These are phyloP conservation scores for Penicillium egyptiacum DNA, from an alignment of 495 filamentous ascomycete species.

Conservation along the genomic window DNA sequence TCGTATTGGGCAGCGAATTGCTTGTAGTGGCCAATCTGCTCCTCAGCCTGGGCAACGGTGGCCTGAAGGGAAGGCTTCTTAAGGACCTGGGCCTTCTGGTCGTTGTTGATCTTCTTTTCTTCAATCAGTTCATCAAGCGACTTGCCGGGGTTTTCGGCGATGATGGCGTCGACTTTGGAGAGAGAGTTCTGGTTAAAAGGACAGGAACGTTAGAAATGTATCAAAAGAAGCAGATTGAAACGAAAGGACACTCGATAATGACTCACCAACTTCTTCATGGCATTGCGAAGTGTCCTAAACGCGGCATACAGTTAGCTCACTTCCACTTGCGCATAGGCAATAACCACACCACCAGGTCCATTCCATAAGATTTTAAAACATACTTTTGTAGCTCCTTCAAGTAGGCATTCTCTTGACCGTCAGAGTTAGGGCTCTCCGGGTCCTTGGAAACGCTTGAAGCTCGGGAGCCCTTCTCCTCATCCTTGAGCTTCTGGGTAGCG, in stretches of 20 bases:
- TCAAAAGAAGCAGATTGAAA: not conserved
- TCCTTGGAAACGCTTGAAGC: conserved; percentile 35
- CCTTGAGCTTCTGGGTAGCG: conserved; percentile 45
- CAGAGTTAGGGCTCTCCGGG: conserved; percentile 44
- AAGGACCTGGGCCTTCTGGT: conserved; percentile 83
- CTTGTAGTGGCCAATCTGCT: conserved; percentile 80
- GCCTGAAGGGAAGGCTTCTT: conserved; percentile 88
- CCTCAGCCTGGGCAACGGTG: conserved; percentile 71
- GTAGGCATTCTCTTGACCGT: conserved; percentile 67
- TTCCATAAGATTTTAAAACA: conserved; percentile 8
- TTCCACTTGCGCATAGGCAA: not conserved
- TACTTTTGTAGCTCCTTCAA: conserved; percentile 89
- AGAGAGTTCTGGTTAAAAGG: conserved; percentile 60
- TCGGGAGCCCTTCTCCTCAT: conserved; percentile 35
- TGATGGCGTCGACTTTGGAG: conserved; percentile 72
- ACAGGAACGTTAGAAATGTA: conserved; percentile 9
- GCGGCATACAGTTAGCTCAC: conserved; percentile 16
- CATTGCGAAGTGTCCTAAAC: conserved; percentile 75
- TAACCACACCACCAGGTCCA: not conserved
- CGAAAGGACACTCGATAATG: not conserved
- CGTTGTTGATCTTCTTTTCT: conserved; percentile 81
- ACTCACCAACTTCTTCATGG: conserved; percentile 84
- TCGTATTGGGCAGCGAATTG: conserved; percentile 79
- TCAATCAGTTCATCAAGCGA: conserved; percentile 81
- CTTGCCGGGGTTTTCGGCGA: conserved; percentile 73